These are phyloP conservation scores for Neurospora intermedia DNA, from an alignment of 495 filamentous ascomycete genomes.

Conservation along the genomic window DNA sequence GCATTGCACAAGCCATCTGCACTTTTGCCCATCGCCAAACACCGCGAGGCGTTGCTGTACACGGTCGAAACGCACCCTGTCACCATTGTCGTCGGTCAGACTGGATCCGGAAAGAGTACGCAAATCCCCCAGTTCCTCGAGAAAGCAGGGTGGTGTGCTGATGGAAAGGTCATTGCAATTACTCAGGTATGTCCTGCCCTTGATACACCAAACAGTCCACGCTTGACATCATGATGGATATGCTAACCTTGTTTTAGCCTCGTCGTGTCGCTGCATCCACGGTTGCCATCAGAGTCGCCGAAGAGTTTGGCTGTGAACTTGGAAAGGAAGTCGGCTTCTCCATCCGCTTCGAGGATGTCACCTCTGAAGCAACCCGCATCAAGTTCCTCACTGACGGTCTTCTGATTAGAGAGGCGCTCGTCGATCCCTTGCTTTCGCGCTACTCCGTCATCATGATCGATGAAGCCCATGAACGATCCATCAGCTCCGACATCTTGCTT, in stretches of 20 bases:
- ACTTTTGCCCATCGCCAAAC: slow-evolving; percentile 66
- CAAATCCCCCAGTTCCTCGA: slow-evolving; percentile 84
- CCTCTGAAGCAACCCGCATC: slow-evolving; percentile 77
- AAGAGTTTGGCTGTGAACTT: slow-evolving; percentile 82
- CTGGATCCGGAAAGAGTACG: slow-evolving; percentile 85
- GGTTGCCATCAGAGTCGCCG: slow-evolving; percentile 80
- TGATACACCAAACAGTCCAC: neutral
- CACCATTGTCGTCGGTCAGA: slow-evolving; percentile 79
- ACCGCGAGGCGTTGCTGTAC: slow-evolving; percentile 64
- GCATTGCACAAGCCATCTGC: slow-evolving; percentile 67
- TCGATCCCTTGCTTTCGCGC: slow-evolving; percentile 82
- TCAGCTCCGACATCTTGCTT: slow-evolving; percentile 89
- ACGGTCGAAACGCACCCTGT: slow-evolving; percentile 67
- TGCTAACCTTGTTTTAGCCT: slow-evolving; percentile 45
- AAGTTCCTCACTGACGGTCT: slow-evolving; percentile 97
- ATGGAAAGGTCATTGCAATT: slow-evolving; percentile 70
- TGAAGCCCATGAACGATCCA: slow-evolving; percentile 90
- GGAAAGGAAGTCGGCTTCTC: slow-evolving; percentile 96
- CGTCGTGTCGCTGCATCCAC: slow-evolving; percentile 88
- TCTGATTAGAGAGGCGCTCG: slow-evolving; percentile 83
- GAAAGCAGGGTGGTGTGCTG: slow-evolving; percentile 78
- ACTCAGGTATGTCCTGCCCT: slow-evolving; percentile 60
- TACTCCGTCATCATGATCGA: slow-evolving; percentile 99
- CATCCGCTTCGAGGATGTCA: slow-evolving; percentile 92
- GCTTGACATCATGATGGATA: neutral